These are phyloP conservation scores for Lecanicillium sp. DNA, from an alignment of 2,329 filamentous ascomycete species.

Conservation along the genomic window DNA sequence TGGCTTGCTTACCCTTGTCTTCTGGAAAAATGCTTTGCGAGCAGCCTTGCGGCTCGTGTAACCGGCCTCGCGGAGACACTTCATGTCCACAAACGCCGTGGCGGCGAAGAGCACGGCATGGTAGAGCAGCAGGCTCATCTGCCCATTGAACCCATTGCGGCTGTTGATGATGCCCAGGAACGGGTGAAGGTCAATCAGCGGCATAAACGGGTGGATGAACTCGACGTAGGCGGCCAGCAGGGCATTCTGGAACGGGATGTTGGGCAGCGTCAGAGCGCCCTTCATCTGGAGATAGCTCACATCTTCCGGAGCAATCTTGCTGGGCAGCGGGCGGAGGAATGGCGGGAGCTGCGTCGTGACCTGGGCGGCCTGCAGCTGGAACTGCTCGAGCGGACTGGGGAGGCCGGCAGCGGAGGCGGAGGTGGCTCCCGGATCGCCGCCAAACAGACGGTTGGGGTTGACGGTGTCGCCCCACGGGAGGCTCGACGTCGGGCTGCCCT, in stretches of 20 bases:
- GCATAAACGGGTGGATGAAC: slow-evolving; percentile 93
- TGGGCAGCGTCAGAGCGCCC: slow-evolving; percentile 74
- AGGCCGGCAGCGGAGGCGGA: slow-evolving; percentile 40
- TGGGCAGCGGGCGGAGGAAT: slow-evolving; percentile 75
- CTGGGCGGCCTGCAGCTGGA: slow-evolving; percentile 10
- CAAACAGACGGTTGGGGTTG: slow-evolving; percentile 30
- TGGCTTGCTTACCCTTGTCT: slow-evolving; percentile 61
- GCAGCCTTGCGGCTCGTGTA: slow-evolving; percentile 74
- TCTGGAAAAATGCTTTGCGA: slow-evolving; percentile 82
- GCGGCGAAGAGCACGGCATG: slow-evolving; percentile 94
- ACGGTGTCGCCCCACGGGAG: slow-evolving; percentile 25
- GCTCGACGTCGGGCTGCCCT: slow-evolving; percentile 12
- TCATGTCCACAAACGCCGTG: slow-evolving; percentile 80
- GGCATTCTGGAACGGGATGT: slow-evolving; percentile 65
- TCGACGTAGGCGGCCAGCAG: slow-evolving; percentile 78
- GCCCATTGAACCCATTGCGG: slow-evolving; percentile 62
- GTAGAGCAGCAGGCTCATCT: slow-evolving; percentile 79
- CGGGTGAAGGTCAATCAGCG: slow-evolving; percentile 65
- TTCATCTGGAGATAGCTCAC: slow-evolving; percentile 77
- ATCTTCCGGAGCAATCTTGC: slow-evolving; percentile 73
- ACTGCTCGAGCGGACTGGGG: slow-evolving; percentile 35
- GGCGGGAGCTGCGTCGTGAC: slow-evolving; percentile 45
- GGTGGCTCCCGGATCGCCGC: slow-evolving; percentile 32
- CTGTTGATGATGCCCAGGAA: slow-evolving; percentile 56
- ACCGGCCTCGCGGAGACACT: slow-evolving; percentile 68